Conservation (phyloP, 805 yeast species). For the Kuraishia borneana region DNA sequence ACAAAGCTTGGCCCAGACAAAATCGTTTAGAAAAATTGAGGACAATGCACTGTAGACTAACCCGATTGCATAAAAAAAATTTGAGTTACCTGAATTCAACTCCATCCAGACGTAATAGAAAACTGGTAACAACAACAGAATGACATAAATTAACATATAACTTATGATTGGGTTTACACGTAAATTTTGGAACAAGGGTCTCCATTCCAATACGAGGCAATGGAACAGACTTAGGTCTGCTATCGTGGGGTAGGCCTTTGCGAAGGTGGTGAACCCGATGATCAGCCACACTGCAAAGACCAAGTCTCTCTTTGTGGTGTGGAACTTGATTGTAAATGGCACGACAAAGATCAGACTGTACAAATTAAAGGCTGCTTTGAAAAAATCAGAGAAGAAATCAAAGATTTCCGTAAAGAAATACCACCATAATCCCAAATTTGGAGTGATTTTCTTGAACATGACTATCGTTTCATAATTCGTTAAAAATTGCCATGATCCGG, state of each 20-base stretch:
- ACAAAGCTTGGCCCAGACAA: constrained; percentile 70
- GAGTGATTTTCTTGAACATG: constrained; percentile 60
- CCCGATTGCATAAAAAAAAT: constrained; percentile 91
- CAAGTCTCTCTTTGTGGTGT: constrained; percentile 11
- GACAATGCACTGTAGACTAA: constrained; percentile 67
- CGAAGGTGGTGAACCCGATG: constrained; percentile 34
- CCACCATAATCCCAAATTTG: constrained; percentile 98
- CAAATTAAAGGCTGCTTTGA: constrained; percentile 72
- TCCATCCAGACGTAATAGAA: constrained; percentile 93
- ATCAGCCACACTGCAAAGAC: constrained; percentile 28
- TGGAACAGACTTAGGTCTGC: constrained; percentile 51
- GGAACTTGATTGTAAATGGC: constrained; percentile 67
- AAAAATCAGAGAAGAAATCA: constrained; percentile 77
- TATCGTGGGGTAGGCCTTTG: constrained; percentile 79
- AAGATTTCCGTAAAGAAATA: constrained; percentile 94
- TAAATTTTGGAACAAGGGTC: constrained; percentile 13
- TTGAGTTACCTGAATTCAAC: constrained; percentile 89
- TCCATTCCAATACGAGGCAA: constrained; percentile 18
- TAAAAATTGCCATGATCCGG: constrained; percentile 33
- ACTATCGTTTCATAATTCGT: constrained; percentile 45
- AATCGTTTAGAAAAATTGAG: constrained; percentile 58
- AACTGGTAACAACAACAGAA: constrained; percentile 63
- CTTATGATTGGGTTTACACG: constrained; percentile 17
- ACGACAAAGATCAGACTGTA: constrained; percentile 54
- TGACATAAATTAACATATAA: constrained; percentile 13